Evolutionary conservation across 768 basidiomycete genomes (phyloP).

Genomic region (Cyathus striatus): DNA sequence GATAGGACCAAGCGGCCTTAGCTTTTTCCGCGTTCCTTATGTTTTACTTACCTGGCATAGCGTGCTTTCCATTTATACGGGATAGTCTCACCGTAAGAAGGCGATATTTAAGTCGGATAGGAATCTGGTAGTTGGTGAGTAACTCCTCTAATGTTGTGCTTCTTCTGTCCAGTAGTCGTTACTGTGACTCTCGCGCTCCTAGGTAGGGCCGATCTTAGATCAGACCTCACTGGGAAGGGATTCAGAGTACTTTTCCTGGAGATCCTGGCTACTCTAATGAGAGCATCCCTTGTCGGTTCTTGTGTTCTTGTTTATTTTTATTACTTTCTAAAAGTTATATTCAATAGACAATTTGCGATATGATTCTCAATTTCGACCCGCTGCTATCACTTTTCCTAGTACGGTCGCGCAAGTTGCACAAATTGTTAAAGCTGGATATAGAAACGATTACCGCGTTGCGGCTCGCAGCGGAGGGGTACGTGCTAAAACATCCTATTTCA

Average conservation of each 20-base stretch:
- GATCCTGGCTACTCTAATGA: slow-evolving; percentile 11
- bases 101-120: too few relatives aligned
- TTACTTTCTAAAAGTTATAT: slow-evolving; percentile 1
- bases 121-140: too few relatives aligned
- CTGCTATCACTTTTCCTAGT: slow-evolving; percentile 30
- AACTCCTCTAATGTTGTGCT: too few relatives aligned
- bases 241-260: slow-evolving; percentile 9
- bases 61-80: too few relatives aligned
- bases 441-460: slow-evolving; percentile 28
- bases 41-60: too few relatives aligned
- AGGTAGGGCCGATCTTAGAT: too few relatives aligned
- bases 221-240: neutral
- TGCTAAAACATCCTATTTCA: neutral
- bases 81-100: too few relatives aligned
- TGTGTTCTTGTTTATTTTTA: neutral
- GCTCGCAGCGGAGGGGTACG: slow-evolving; percentile 42
- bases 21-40: too few relatives aligned
- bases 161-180: too few relatives aligned
- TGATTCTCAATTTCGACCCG: slow-evolving; percentile 29
- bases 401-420: slow-evolving; percentile 28
- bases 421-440: slow-evolving; percentile 25
- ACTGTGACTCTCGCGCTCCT: too few relatives aligned
- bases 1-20: too few relatives aligned
- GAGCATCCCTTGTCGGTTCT: slow-evolving; percentile 13
- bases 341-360: slow-evolving; percentile 37